Evolutionary conservation across 768 basidiomycete species (phyloP).

Genomic region (Suillus plorans): DNA sequence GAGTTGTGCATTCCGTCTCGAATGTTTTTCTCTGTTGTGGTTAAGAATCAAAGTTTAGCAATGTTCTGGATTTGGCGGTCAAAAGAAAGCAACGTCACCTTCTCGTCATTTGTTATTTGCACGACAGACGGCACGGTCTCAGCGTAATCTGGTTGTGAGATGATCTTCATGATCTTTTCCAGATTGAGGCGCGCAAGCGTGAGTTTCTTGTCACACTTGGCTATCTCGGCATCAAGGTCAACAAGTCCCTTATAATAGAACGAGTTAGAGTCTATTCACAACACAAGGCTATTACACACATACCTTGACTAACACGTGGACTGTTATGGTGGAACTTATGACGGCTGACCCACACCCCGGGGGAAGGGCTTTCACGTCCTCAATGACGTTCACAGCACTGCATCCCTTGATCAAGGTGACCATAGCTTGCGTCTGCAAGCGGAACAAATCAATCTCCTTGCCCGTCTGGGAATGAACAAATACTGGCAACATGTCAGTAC

Average conservation of each 20-base stretch:
- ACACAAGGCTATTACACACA: slow-evolving; percentile 21
- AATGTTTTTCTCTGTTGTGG: slow-evolving; percentile 63
- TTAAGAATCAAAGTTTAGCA: slow-evolving; percentile 7
- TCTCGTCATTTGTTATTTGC: slow-evolving; percentile 72
- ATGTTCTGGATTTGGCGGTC: not conserved
- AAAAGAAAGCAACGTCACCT: slow-evolving; percentile 46
- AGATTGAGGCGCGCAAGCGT: slow-evolving; percentile 66
- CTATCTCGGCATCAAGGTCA: slow-evolving; percentile 83
- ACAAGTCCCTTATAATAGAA: slow-evolving; percentile 69
- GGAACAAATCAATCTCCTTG: slow-evolving; percentile 63
- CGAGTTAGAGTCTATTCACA: not conserved
- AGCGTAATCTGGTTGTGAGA: slow-evolving; percentile 74
- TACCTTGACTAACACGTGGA: slow-evolving; percentile 86
- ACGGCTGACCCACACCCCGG: slow-evolving; percentile 85
- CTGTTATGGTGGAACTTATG: slow-evolving; percentile 70
- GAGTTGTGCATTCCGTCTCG: slow-evolving; percentile 76
- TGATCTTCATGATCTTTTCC: slow-evolving; percentile 74
- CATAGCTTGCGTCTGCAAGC: slow-evolving; percentile 74
- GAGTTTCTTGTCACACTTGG: slow-evolving; percentile 89
- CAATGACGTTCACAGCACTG: slow-evolving; percentile 70
- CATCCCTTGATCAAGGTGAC: slow-evolving; percentile 85
- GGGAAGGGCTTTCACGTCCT: slow-evolving; percentile 58
- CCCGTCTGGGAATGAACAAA: slow-evolving; percentile 72
- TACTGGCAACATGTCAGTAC: slow-evolving; percentile 43
- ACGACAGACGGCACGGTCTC: slow-evolving; percentile 80